Evolutionary conservation across 768 basidiomycete species (phyloP).

Genomic region (Flagelloscypha sp.): DNA sequence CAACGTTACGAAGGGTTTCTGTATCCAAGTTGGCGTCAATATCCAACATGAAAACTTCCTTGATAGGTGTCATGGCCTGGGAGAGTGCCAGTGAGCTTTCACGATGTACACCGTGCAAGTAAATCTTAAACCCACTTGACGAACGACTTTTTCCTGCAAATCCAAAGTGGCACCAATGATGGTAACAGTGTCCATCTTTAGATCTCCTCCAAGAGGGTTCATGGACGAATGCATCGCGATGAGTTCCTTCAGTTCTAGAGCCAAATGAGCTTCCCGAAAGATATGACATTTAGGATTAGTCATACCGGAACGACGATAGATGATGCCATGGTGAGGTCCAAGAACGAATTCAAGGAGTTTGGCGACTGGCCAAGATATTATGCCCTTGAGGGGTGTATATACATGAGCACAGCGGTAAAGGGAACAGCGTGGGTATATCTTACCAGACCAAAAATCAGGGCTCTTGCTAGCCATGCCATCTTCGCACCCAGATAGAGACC

Average conservation of each 20-base stretch:
- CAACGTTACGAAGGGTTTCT: constrained; percentile 66
- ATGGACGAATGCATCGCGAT: constrained; percentile 80
- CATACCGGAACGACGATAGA: constrained; percentile 67
- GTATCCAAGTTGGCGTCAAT: constrained; percentile 81
- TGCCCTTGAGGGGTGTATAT: constrained; percentile 33
- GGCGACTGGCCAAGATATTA: constrained; percentile 80
- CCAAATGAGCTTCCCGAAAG: neutral
- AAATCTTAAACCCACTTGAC: constrained; percentile 34
- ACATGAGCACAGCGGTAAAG: constrained; percentile 3
- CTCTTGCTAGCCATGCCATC: constrained; percentile 63
- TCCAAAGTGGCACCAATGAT: constrained; percentile 89
- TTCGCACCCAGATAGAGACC: constrained; percentile 85
- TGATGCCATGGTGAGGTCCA: constrained; percentile 83
- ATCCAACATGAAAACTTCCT: constrained; percentile 79
- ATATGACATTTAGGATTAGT: neutral
- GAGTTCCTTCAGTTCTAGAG: constrained; percentile 72
- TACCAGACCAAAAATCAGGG: constrained; percentile 65
- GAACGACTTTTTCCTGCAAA: constrained; percentile 78
- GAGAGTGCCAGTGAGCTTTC: constrained; percentile 1
- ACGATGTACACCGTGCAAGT: neutral
- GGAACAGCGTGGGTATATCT: constrained; percentile 10
- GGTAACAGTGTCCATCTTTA: constrained; percentile 78
- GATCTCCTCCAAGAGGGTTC: constrained; percentile 73
- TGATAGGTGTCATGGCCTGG: constrained; percentile 77
- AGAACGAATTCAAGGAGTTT: constrained; percentile 72